Conservation (phyloP, 176 grass and related monocot species). For the Eleusine indica region DNA sequence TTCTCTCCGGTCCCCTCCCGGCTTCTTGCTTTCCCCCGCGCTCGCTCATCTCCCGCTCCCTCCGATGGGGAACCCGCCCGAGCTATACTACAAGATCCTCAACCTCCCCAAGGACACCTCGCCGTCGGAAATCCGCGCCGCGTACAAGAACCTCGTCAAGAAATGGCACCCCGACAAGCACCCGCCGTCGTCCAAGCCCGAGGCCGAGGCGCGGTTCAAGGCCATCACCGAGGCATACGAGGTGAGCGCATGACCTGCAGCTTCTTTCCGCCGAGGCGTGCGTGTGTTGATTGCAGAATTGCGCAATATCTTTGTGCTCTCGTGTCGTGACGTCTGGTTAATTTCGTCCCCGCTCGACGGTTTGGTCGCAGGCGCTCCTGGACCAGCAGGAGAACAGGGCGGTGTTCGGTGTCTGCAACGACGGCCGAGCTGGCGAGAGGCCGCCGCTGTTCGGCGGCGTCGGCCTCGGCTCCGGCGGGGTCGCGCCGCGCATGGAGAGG, state of each 20-base stretch:
- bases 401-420: constrained; percentile 54
- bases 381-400: constrained; percentile 85
- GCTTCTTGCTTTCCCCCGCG: background rate
- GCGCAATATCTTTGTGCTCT: background rate
- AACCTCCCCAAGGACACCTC: constrained; percentile 67
- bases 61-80: constrained; percentile 73
- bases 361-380: constrained; percentile 56
- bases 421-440: constrained; percentile 28
- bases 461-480: background rate
- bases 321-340: background rate
- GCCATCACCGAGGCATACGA: constrained; percentile 92
- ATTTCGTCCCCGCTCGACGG: background rate
- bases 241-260: constrained; percentile 33
- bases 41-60: background rate
- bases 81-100: constrained; percentile 81
- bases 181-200: constrained; percentile 80
- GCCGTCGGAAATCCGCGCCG: constrained; percentile 76
- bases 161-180: constrained; percentile 99
- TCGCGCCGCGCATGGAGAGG: constrained; percentile 38
- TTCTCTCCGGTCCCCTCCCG: constrained; percentile 14
- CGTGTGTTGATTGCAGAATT: background rate
- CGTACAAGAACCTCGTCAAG: constrained; percentile 73
- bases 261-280: background rate
- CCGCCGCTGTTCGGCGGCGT: background rate
- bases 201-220: constrained; percentile 91